Base-by-base conservation (phyloP, 2,329 filamentous ascomycete genomes). In the Fusarium sp. region DNA sequence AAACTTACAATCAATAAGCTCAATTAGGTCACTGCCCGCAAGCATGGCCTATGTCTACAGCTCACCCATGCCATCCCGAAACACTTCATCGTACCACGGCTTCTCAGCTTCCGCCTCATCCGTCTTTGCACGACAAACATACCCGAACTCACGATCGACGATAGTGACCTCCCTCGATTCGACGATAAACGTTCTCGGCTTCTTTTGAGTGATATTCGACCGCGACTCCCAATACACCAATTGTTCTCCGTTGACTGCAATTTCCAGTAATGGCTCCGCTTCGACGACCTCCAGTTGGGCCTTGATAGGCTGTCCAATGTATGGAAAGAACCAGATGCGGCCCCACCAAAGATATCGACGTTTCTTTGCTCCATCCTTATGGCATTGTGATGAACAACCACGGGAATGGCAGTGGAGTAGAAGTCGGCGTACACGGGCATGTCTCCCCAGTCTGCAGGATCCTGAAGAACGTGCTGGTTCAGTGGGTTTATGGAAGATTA, bases 311-410 rank as follows among this genome's bases (percentile, higher is more conserved):
- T 63, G 35, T 2, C 72, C 62, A 0, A 75, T 62, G 11, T 75
- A 58, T 0, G 72, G 72, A 11, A 75, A 76, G 47, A 58, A 75
- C 75, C 73, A 76, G 2, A 68, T 76, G 12, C 50, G 49, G 36
- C 73, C 49, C 72, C 73, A 74, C 73, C 70, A 75, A 15, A 58
- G 53, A 11, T 42, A 46, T 5, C 70, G 55, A 1, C 74, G 66
- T 3, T 57, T 55, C 55, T 76, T 70, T 1, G 56, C 49, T 6
- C 68, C 67, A 4, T 62, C 68, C 1, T 54, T 62, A n/a, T 70
- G 65, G 74, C 73, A 10, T 77, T 77, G 58, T 77, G 72, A 15
- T 77, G 75, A 0, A 77, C 38, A 0, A 68, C 62, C 0, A 73
- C 77, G 0, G 75, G 75, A 38, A 77, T 57, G 2, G 71, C 65